A percentile compares a stretch with the other conserved stretches of the same genome.
Evolutionary conservation across 2,329 filamentous ascomycete species (phyloP).

Genomic region (Blastomyces gilchristii): DNA sequence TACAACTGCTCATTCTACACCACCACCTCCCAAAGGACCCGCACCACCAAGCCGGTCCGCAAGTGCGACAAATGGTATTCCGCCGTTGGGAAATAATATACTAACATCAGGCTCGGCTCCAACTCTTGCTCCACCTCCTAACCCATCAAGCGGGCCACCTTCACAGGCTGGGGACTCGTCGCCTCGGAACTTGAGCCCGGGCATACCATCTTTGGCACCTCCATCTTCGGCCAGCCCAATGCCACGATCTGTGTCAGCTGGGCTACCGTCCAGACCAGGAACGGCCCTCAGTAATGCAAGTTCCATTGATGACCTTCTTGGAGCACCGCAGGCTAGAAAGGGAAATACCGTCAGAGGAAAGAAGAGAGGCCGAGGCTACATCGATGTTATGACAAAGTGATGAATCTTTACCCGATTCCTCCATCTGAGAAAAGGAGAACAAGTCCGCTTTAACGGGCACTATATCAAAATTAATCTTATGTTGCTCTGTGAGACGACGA

Average conservation of each 20-base stretch:
- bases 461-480: not conserved
- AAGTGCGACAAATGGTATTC: conserved; percentile 46
- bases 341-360: conserved; percentile 53
- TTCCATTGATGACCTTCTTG: conserved; percentile 86
- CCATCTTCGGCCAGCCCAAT: conserved; percentile 24
- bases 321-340: conserved; percentile 60
- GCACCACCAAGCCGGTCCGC: conserved; percentile 42
- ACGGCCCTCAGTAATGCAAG: conserved; percentile 86
- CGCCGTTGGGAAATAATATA: conserved; percentile 19
- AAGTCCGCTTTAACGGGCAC: not conserved
- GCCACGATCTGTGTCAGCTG: conserved; percentile 30
- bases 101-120: conserved; percentile 13
- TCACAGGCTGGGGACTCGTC: conserved; percentile 8
- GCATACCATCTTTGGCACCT: conserved; percentile 12
- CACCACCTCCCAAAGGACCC: conserved; percentile 63
- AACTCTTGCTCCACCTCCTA: conserved; percentile 6
- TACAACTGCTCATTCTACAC: conserved; percentile 50
- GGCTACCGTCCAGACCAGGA: conserved; percentile 57
- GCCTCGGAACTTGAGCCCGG: conserved; percentile 3
- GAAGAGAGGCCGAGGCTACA: conserved; percentile 78
- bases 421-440: not conserved
- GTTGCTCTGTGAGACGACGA: not conserved
- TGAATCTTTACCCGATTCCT: not conserved
- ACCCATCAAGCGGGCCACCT: conserved; percentile 3
- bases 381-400: conserved; percentile 84